phyloP scores from a whole-genome alignment of 1,284 basidiomycete genomes.

The Stygiomarasmius scandens region DNA sequence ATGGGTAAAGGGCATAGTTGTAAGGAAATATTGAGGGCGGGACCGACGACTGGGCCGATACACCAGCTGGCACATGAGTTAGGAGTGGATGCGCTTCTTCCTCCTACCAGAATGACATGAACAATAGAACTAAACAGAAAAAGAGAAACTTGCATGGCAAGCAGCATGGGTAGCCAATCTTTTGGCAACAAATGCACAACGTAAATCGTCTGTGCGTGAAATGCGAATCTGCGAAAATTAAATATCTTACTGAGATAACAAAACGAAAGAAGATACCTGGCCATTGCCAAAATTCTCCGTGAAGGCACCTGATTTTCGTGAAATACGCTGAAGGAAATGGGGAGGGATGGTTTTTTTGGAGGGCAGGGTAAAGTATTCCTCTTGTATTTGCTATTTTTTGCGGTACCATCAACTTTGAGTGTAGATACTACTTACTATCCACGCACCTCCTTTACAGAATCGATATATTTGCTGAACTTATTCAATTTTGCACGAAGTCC shows the following conservation, averaged over 20 bases:
- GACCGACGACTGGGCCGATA: conserved; percentile 30
- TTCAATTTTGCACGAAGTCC: conserved; percentile 54
- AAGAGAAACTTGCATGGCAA: conserved; percentile 45
- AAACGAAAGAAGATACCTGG: conserved; percentile 39
- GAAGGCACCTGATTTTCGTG: conserved; percentile 66
- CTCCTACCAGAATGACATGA: conserved; percentile 6
- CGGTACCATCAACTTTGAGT: conserved; percentile 4
- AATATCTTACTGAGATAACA: background rate
- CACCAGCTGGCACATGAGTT: conserved; percentile 40
- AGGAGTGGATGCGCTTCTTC: conserved; percentile 31
- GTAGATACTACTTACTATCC: background rate
- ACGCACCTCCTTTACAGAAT: conserved; percentile 51
- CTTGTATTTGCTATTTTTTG: conserved; percentile 47
- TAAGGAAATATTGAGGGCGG: conserved; percentile 27
- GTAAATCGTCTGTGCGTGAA: conserved; percentile 46
- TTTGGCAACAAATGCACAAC: conserved; percentile 43
- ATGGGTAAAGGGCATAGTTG: conserved; percentile 66
- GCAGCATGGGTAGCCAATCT: conserved; percentile 54
- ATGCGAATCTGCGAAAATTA: conserved; percentile 51
- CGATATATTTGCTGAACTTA: conserved; percentile 46
- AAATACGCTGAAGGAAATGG: conserved; percentile 60
- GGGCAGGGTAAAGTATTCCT: conserved; percentile 54
- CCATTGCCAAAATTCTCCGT: conserved; percentile 52
- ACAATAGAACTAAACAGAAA: too few species aligned
- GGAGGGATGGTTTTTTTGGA: conserved; percentile 39